Base-by-base conservation (phyloP, 1,139 yeast species). In the Geotrichum fermentans region DNA sequence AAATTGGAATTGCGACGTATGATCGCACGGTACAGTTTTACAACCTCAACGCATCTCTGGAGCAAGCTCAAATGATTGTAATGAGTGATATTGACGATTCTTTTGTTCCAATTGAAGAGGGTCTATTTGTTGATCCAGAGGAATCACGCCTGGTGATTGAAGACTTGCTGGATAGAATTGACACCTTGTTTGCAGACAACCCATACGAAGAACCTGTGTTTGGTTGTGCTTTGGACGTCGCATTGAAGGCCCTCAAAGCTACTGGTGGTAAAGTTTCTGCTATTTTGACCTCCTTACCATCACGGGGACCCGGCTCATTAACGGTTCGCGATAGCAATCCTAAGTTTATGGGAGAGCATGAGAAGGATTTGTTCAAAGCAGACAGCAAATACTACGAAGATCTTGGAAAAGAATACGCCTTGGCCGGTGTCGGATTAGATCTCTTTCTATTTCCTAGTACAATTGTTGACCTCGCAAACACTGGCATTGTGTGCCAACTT, bases 221-320 rank as follows among this genome's bases (percentile, higher is more conserved):
- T 61, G 95, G 96, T 0, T 78, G 87, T 1, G 96, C 95, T 1
- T 68, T 88, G 42, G 74, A 81, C 50, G 79, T 83, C 1, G 92
- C 94, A 0, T 71, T 74, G 60, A 63, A 78, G 55, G 82, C 90
- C n/a, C 71, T 90, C 38, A 75, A 75, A 34, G 82, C 83, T 0
- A 78, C 78, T 8, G 96, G 96, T 52, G 97, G 97, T 57, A 87
- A 90, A 58, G 81, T 90, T 35, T 77, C 85, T 17, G 76, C 87
- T 0, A 66, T 86, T 3, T 70, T 90, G 45, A 74, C 87, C 1
- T 71, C 81, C 1, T 67, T 89, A 35, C 96, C 98, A 7, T 77
- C 88, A 0, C 76, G 82, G 76, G 96, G 96, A 0, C 86, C 92
- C 0, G 97, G 97, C 1, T 73, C 77, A 13, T 73, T 90, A 45